These are phyloP conservation scores for Phytophthora vignae DNA, from an alignment of 352 stramenopile genomes.

Conservation along the genomic window DNA sequence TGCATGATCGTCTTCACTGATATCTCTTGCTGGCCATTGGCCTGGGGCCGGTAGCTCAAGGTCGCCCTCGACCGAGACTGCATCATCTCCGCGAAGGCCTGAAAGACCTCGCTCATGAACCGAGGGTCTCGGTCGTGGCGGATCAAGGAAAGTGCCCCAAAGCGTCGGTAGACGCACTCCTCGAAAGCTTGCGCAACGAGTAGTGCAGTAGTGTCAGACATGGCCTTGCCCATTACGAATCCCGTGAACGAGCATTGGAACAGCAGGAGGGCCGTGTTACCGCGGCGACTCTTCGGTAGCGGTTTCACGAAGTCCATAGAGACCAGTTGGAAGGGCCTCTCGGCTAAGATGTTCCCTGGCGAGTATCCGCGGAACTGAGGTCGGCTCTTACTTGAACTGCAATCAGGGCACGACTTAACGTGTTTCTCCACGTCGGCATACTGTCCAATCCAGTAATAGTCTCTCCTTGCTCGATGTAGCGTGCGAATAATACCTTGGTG, in stretches of 20 bases:
- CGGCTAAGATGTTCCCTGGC: constrained; percentile 13
- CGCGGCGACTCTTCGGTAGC: constrained; percentile 9
- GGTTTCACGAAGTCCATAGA: constrained; percentile 4
- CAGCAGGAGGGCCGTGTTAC: not conserved
- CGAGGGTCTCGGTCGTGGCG: not conserved
- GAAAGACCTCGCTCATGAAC: not conserved
- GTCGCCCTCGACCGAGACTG: not conserved
- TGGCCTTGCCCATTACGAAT: no score
- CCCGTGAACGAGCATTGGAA: no score
- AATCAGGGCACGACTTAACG: no score
- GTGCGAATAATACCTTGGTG: no score
- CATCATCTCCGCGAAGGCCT: not conserved
- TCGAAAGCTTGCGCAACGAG: not conserved
- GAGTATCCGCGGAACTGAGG: constrained; percentile 12
- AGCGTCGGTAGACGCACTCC: not conserved
- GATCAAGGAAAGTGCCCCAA: not conserved
- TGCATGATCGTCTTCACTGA: no score
- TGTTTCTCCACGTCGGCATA: no score
- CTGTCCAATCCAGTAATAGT: no score
- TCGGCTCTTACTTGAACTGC: no score
- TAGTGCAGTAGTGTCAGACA: no score
- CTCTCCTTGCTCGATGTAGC: no score
- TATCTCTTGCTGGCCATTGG: not conserved
- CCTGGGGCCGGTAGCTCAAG: not conserved
- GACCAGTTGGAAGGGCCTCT: constrained; percentile 7